Conservation (phyloP, 257 asterid species). For the Nicotiana undulata region DNA sequence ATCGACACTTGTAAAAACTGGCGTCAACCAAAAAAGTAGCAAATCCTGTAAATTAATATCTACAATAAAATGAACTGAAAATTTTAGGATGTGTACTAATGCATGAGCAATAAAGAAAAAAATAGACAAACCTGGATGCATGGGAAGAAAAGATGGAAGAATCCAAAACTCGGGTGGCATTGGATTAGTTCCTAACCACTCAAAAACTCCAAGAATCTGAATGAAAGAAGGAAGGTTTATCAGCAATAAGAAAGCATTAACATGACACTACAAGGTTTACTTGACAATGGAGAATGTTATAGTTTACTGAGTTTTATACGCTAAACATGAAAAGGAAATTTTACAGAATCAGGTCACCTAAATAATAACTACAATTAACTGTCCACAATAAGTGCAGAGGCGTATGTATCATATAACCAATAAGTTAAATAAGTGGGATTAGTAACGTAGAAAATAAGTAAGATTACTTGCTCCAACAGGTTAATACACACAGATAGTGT, state of each 20-base stretch:
- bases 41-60: neutral
- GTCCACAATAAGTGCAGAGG: neutral
- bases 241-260: neutral
- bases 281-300: neutral
- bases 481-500: neutral
- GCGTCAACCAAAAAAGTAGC: neutral
- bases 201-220: constrained; percentile 61
- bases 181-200: constrained; percentile 71
- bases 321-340: neutral
- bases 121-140: constrained; percentile 57
- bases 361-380: neutral
- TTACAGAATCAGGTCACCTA: neutral
- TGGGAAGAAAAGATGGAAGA: constrained; percentile 65
- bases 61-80: neutral
- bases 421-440: no score
- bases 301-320: neutral
- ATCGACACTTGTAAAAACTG: no score
- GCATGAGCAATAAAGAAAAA: neutral
- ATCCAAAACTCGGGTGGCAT: constrained; percentile 85
- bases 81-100: neutral
- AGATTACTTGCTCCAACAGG: neutral
- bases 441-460: neutral
- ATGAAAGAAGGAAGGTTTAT: neutral
- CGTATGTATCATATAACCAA: no score
- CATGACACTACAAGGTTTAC: neutral